Percentiles rank a stretch among this genome's conserved stretches.
Conservation (phyloP, 345 rosid genomes). For the Jatropha curcas region DNA sequence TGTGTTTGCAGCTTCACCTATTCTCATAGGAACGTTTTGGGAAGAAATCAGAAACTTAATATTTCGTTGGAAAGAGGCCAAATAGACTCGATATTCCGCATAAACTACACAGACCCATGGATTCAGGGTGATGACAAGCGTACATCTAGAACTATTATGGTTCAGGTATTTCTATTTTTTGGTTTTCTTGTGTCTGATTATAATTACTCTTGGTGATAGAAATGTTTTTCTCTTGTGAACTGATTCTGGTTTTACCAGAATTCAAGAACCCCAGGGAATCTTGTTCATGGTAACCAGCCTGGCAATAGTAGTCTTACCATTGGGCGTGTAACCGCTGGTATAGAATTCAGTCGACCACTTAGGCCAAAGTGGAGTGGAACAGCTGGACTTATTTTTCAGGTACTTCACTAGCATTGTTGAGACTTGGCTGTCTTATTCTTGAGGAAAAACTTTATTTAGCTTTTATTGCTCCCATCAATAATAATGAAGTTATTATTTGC, state of each 20-base stretch:
- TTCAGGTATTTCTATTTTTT: conserved; percentile 56
- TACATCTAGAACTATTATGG: conserved; percentile 84
- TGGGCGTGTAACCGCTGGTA: conserved; percentile 75
- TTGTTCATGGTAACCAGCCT: conserved; percentile 86
- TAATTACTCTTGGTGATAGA: not conserved
- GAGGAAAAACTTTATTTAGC: not conserved
- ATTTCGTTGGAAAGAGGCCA: conserved; percentile 91
- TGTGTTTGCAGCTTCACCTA: conserved; percentile 88
- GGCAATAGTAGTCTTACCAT: conserved; percentile 68
- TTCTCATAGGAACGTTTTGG: conserved; percentile 91
- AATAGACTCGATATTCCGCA: conserved; percentile 85
- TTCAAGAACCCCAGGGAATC: conserved; percentile 93
- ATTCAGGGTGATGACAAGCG: conserved; percentile 95
- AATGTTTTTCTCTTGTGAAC: conserved; percentile 7
- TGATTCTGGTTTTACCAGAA: conserved; percentile 48
- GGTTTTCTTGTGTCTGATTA: not conserved
- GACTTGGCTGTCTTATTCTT: not conserved
- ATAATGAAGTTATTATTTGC: not conserved
- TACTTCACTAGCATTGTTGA: conserved; percentile 18
- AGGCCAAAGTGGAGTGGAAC: conserved; percentile 98
- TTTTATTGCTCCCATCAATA: not conserved
- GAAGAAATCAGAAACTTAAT: conserved; percentile 90
- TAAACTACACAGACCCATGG: conserved; percentile 98
- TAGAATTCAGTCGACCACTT: conserved; percentile 86
- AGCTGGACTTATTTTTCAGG: conserved; percentile 86